These are phyloP conservation scores for Clarireedia hainanense DNA, from an alignment of 2,329 filamentous ascomycete species.

Conservation along the genomic window DNA sequence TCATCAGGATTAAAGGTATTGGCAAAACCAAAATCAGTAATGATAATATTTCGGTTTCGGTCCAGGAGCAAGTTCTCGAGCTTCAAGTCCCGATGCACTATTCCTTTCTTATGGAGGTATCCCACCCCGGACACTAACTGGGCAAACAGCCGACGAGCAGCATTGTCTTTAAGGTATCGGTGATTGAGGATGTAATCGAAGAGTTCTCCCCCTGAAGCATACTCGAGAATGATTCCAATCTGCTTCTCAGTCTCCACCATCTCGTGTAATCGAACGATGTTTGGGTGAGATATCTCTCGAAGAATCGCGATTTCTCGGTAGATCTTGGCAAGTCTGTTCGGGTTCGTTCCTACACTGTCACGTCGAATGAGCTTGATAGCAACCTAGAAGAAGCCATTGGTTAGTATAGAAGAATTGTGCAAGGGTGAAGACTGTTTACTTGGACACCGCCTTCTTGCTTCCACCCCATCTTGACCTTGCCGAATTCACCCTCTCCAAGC, in stretches of 20 bases:
- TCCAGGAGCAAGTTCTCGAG: slow-evolving; percentile 92
- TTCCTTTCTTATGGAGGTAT: slow-evolving; percentile 97
- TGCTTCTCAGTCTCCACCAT: slow-evolving; percentile 98
- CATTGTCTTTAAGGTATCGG: slow-evolving; percentile 88
- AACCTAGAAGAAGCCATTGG: slow-evolving; percentile 46
- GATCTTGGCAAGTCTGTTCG: slow-evolving; percentile 87
- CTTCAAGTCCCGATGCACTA: slow-evolving; percentile 94
- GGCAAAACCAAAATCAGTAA: slow-evolving; percentile 97
- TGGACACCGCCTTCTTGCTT: slow-evolving; percentile 89
- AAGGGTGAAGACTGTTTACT: slow-evolving; percentile 34
- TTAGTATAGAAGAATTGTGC: neutral
- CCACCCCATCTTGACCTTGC: slow-evolving; percentile 98
- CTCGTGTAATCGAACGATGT: slow-evolving; percentile 93
- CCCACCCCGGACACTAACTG: slow-evolving; percentile 95
- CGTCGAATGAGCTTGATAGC: slow-evolving; percentile 97
- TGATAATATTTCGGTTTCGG: slow-evolving; percentile 97
- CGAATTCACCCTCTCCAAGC: slow-evolving; percentile 95
- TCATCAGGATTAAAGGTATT: slow-evolving; percentile 92
- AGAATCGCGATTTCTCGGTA: slow-evolving; percentile 94
- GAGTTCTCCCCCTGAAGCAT: slow-evolving; percentile 92
- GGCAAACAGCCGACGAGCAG: slow-evolving; percentile 84
- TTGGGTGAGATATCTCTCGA: slow-evolving; percentile 80
- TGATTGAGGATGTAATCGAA: slow-evolving; percentile 99
- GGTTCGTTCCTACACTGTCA: slow-evolving; percentile 81
- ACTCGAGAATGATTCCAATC: slow-evolving; percentile 97